Base-by-base conservation (phyloP, 768 basidiomycete species). In the Lactifluus rugatus region DNA sequence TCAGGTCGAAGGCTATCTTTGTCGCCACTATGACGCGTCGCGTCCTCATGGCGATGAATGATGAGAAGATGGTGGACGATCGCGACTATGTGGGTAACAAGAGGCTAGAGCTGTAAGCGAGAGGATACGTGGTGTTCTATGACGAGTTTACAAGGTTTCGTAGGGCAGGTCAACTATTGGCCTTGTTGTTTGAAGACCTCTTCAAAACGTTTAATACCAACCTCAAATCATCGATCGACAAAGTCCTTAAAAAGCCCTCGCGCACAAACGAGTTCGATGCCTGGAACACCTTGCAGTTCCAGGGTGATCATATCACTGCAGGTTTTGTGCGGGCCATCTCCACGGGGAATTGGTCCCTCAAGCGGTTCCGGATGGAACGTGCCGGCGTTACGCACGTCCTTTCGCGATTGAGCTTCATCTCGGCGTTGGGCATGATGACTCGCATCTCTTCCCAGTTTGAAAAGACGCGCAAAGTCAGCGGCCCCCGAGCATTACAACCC, bases 21-120 rank as follows among this genome's bases (percentile, higher is more conserved):
- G 89, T 97, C 32, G 95, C 92, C 1, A 95, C 92, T 2, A 99
- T 99, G 96, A 93, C 92, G 0, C 79, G 95, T 17, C 78, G 96
- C 47, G 96, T 99, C 13, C 76, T 99, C 52, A 92, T 94, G 87
- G 93, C 93, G 17, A 88, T 97, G 83, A 83, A 93, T 57, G 93
- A 98, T 70, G 90, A 92, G 70, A 93, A 86, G 66, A 93, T 93
- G 83, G 93, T 96, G 10, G 96, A 99, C 65, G 96, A 99, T 72
- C 81, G 96, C 48, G 96, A 99, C 72, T 99, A 99, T 69, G 96
- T 99, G 57, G 96, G 96, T 48, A 99, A 99, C 73, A 99, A 99
- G 72, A 89, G 96, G 48, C 74, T 99, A 45, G 96, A 99, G 73
- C 81, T 99, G 95, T 96, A 70, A 68, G 88, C 78, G 31, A 45